A percentile compares a stretch with the other conserved stretches of the same genome.
phyloP scores from a whole-genome alignment of 345 rosid species.

The Pelargonium nanum region DNA sequence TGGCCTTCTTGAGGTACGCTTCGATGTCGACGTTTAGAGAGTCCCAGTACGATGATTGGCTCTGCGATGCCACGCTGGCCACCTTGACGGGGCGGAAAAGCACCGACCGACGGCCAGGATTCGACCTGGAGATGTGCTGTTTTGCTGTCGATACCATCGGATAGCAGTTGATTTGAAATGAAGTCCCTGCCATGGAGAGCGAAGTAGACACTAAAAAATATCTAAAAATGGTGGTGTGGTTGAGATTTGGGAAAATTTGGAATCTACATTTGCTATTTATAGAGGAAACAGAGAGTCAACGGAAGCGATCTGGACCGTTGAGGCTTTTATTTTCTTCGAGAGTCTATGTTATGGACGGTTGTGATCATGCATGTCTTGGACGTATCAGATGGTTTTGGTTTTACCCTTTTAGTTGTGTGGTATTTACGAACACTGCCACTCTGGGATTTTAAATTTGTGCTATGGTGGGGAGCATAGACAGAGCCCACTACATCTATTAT shows the following conservation, averaged over 20 bases:
- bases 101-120: background rate
- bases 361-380: too few relatives aligned
- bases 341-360: too few relatives aligned
- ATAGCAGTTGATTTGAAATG: background rate
- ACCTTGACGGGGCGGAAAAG: background rate
- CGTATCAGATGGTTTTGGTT: too few relatives aligned
- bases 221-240: too few relatives aligned
- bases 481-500: too few relatives aligned
- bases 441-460: too few relatives aligned
- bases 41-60: constrained; percentile 18
- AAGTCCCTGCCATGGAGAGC: background rate
- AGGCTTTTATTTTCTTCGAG: too few relatives aligned
- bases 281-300: background rate
- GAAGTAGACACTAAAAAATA: background rate
- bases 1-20: constrained; percentile 30
- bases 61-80: background rate
- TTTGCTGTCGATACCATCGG: background rate
- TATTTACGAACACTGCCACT: too few relatives aligned
- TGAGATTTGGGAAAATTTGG: too few relatives aligned
- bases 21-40: constrained; percentile 28
- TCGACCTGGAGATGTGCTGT: background rate
- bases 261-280: background rate
- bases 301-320: too few relatives aligned
- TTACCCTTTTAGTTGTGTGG: too few relatives aligned
- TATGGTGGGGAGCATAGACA: too few relatives aligned